Percentiles rank a stretch among this genome's conserved stretches.
Evolutionary conservation across 1,139 yeast species (phyloP).

Genomic region (Yamadazyma triangularis): DNA sequence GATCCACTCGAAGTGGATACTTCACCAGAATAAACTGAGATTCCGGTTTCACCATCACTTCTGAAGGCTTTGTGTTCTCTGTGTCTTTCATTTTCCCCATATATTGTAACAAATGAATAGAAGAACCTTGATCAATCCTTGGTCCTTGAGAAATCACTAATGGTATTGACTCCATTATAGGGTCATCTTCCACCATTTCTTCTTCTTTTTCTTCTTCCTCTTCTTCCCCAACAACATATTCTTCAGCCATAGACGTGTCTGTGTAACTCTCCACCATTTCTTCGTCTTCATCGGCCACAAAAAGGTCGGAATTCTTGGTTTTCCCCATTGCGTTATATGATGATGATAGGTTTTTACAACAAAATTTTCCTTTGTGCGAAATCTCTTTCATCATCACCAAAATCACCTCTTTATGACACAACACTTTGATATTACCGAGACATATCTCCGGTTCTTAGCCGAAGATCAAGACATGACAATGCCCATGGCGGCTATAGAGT

Average conservation of each 20-base stretch:
- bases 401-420: too few relatives aligned
- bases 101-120: constrained; percentile 54
- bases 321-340: background rate
- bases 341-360: too few relatives aligned
- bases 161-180: constrained; percentile 74
- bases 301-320: constrained; percentile 1
- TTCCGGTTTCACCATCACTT: constrained; percentile 57
- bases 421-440: constrained; percentile 80
- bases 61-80: constrained; percentile 29
- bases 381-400: too few relatives aligned
- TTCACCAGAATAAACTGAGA: constrained; percentile 60
- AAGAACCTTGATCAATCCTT: constrained; percentile 14
- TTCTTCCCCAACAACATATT: constrained; percentile 7
- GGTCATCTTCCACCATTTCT: constrained; percentile 53
- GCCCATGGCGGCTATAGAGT: constrained; percentile 99
- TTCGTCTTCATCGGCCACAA: constrained; percentile 6
- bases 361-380: too few relatives aligned
- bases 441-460: constrained; percentile 72
- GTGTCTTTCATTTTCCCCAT: constrained; percentile 59
- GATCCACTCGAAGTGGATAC: constrained; percentile 59
- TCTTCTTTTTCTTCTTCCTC: constrained; percentile 17
- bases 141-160: constrained; percentile 32
- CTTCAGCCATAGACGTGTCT: background rate
- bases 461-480: constrained; percentile 95
- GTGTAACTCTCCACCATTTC: constrained; percentile 1